A percentile compares a stretch with the other conserved stretches of the same genome.
phyloP scores from a whole-genome alignment of 495 filamentous ascomycete genomes.

The Copromyces sp. region DNA sequence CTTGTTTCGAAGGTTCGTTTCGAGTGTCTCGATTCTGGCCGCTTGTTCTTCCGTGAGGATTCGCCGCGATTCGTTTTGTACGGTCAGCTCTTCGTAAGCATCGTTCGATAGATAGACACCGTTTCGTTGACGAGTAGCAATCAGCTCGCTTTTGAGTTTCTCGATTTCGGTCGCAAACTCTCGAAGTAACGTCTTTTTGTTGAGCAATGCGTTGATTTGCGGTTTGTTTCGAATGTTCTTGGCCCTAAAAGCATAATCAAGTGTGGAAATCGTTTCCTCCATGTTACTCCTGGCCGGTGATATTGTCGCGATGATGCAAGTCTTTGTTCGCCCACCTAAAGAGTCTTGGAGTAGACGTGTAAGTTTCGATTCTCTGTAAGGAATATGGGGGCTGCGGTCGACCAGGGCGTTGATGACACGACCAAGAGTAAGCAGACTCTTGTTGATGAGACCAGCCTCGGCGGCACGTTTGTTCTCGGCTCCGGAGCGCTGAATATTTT shows the following conservation, averaged over 20 bases:
- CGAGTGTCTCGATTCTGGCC: slow-evolving; percentile 87
- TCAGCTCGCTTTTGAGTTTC: slow-evolving; percentile 83
- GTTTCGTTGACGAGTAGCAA: slow-evolving; percentile 85
- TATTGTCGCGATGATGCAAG: slow-evolving; percentile 95
- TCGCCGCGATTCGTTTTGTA: slow-evolving; percentile 82
- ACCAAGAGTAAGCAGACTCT: slow-evolving; percentile 87
- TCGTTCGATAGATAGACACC: slow-evolving; percentile 87
- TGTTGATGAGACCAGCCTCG: slow-evolving; percentile 95
- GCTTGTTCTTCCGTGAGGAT: slow-evolving; percentile 88
- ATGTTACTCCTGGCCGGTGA: slow-evolving; percentile 90
- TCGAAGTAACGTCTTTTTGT: slow-evolving; percentile 79
- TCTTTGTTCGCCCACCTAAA: slow-evolving; percentile 88
- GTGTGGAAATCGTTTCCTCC: slow-evolving; percentile 93
- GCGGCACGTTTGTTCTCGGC: slow-evolving; percentile 95
- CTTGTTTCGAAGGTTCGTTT: slow-evolving; percentile 79
- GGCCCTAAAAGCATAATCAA: slow-evolving; percentile 94
- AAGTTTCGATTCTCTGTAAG: slow-evolving; percentile 93
- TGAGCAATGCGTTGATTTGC: slow-evolving; percentile 81
- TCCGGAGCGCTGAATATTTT: slow-evolving; percentile 93
- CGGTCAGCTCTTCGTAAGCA: slow-evolving; percentile 74
- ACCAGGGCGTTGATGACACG: slow-evolving; percentile 97
- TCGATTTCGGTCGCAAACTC: slow-evolving; percentile 94
- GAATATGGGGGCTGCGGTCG: slow-evolving; percentile 82
- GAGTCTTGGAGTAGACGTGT: slow-evolving; percentile 94
- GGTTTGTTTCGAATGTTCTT: slow-evolving; percentile 99